These are phyloP conservation scores for Melocanna baccifera DNA, from an alignment of 176 grass and related monocot species.

Conservation along the genomic window DNA sequence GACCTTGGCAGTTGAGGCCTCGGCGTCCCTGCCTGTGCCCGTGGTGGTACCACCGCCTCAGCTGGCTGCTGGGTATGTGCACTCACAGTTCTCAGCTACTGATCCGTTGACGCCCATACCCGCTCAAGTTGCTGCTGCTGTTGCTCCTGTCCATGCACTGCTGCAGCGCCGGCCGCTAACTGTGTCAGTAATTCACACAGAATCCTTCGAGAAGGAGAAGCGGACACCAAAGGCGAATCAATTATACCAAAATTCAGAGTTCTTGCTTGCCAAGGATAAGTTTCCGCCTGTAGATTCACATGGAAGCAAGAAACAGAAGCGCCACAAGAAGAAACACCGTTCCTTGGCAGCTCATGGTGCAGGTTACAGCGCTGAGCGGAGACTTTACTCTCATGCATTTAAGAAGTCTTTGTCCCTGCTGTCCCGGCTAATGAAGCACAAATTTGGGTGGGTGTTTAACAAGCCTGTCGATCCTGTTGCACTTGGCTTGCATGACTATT, in stretches of 20 bases:
- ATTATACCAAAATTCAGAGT: slow-evolving; percentile 71
- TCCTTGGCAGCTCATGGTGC: slow-evolving; percentile 20
- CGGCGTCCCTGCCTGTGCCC: background rate
- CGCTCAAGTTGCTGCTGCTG: background rate
- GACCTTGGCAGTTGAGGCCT: slow-evolving; percentile 23
- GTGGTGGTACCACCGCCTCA: background rate
- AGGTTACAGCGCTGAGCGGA: slow-evolving; percentile 41
- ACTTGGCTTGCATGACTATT: slow-evolving; percentile 86
- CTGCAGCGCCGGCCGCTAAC: slow-evolving; percentile 39
- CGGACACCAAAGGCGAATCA: slow-evolving; percentile 79
- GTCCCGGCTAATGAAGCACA: slow-evolving; percentile 84
- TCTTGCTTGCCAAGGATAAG: slow-evolving; percentile 85
- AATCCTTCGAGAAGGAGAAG: slow-evolving; percentile 83
- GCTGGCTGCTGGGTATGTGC: slow-evolving; percentile 36
- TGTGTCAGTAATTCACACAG: slow-evolving; percentile 45
- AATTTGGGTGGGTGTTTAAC: slow-evolving; percentile 89
- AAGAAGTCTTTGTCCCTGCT: slow-evolving; percentile 69
- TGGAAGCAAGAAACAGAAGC: slow-evolving; percentile 60
- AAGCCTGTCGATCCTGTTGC: slow-evolving; percentile 68
- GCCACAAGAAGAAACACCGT: slow-evolving; percentile 59
- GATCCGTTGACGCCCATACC: slow-evolving; percentile 35
- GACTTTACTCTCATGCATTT: slow-evolving; percentile 58
- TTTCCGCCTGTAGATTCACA: slow-evolving; percentile 56
- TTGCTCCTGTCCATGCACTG: slow-evolving; percentile 8
- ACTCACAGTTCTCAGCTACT: slow-evolving; percentile 49